Evolutionary conservation across 805 yeast genomes (phyloP).

Genomic region (Hanseniaspora clermontiae): DNA sequence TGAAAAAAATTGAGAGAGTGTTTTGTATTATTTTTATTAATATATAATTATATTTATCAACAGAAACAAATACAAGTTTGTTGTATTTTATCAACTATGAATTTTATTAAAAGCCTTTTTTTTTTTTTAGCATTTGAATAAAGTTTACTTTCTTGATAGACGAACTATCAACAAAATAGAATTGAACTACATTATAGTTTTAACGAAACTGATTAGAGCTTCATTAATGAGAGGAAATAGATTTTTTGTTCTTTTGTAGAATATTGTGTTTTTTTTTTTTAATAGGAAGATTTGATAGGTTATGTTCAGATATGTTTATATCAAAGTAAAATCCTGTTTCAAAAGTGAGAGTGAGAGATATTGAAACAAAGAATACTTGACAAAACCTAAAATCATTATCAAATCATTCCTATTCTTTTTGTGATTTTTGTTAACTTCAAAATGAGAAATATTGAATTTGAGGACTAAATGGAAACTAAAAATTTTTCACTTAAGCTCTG

Average conservation of each 20-base stretch:
- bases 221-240: background rate
- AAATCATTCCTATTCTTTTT: background rate
- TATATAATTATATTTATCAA: background rate
- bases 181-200: background rate
- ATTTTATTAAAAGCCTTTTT: background rate
- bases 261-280: background rate
- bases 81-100: background rate
- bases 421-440: background rate
- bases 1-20: conserved; percentile 4
- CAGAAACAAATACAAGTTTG: background rate
- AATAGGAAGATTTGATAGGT: background rate
- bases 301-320: background rate
- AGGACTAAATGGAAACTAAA: background rate
- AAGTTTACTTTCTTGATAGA: background rate
- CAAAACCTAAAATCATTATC: background rate
- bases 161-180: background rate
- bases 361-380: background rate
- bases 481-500: conserved; percentile 18
- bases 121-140: background rate
- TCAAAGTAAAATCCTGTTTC: background rate
- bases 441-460: background rate
- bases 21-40: background rate
- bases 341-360: conserved; percentile 1
- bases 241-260: background rate
- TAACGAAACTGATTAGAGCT: background rate